A percentile compares a stretch with the other conserved stretches of the same genome.
phyloP scores from a whole-genome alignment of 352 stramenopile species.

The Phytophthora aleatoria region DNA sequence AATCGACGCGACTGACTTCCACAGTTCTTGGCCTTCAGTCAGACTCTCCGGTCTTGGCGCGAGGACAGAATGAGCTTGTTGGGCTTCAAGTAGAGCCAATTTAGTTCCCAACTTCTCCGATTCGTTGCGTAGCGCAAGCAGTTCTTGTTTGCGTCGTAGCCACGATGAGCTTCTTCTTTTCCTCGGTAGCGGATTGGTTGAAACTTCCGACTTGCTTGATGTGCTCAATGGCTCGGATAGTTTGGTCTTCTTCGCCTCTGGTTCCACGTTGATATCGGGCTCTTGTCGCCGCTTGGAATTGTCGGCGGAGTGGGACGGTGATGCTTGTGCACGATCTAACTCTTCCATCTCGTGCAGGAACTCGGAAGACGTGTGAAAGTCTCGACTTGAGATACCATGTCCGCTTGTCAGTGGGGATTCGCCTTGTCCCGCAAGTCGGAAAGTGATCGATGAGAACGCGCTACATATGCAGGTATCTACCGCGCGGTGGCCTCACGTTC shows the following conservation, averaged over 20 bases:
- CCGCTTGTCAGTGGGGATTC: background rate
- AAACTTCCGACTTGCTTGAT: background rate
- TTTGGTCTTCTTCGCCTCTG: slow-evolving; percentile 8
- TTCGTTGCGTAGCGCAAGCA: slow-evolving; percentile 18
- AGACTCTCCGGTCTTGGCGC: background rate
- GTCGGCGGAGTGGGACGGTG: background rate
- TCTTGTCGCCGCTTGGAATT: slow-evolving; percentile 3
- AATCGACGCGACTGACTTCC: slow-evolving; percentile 22
- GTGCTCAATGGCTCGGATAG: too few relatives aligned
- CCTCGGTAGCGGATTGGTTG: background rate
- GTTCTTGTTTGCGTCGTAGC: slow-evolving; percentile 32
- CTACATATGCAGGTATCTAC: background rate
- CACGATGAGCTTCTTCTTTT: slow-evolving; percentile 33
- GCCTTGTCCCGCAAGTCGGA: slow-evolving; percentile 24
- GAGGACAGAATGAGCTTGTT: background rate
- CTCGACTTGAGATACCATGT: slow-evolving; percentile 10
- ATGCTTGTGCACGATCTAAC: slow-evolving; percentile 9
- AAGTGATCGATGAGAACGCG: slow-evolving; percentile 10
- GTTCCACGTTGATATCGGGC: background rate
- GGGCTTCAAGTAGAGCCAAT: slow-evolving; percentile 6
- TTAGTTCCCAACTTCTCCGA: slow-evolving; percentile 5
- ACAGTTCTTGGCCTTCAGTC: slow-evolving; percentile 10
- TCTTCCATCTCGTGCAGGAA: slow-evolving; percentile 31
- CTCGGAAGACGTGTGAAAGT: background rate
- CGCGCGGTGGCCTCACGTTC: background rate